A percentile compares a stretch with the other conserved stretches of the same genome.
These are phyloP conservation scores for Cyberlindnera mississippiensis DNA, from an alignment of 805 yeast species.

Conservation along the genomic window DNA sequence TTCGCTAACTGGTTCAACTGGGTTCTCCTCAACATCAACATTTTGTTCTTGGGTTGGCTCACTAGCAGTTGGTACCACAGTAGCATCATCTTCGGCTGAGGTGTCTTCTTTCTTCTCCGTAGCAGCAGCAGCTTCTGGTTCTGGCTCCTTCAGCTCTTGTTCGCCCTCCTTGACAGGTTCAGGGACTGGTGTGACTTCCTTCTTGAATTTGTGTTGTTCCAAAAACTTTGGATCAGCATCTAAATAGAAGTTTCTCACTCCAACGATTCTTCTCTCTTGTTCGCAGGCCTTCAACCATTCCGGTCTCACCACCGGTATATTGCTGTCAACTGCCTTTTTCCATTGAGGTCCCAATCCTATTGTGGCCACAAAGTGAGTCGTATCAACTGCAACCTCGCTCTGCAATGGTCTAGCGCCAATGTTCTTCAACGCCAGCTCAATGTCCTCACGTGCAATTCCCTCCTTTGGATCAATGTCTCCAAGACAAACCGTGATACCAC, in stretches of 20 bases:
- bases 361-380: conserved; percentile 89
- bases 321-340: conserved; percentile 74
- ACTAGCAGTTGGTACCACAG: background rate
- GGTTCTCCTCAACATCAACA: no score
- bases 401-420: conserved; percentile 86
- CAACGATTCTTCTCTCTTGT: conserved; percentile 81
- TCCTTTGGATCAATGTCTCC: conserved; percentile 67
- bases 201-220: conserved; percentile 42
- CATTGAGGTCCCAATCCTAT: conserved; percentile 68
- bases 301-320: conserved; percentile 91
- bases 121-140: background rate
- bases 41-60: no score
- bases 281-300: conserved; percentile 97
- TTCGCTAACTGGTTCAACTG: conserved; percentile 2
- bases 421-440: conserved; percentile 55
- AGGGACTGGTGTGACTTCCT: conserved; percentile 2
- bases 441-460: conserved; percentile 46
- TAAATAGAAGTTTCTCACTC: conserved; percentile 82
- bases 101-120: background rate
- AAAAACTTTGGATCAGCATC: conserved; percentile 46
- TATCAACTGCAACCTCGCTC: conserved; percentile 72
- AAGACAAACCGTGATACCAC: conserved; percentile 87
- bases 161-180: background rate
- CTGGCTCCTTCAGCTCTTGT: background rate
- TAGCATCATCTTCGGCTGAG: no score